Base-by-base conservation (phyloP, 1,284 basidiomycete genomes). In the Irpex sp. region DNA sequence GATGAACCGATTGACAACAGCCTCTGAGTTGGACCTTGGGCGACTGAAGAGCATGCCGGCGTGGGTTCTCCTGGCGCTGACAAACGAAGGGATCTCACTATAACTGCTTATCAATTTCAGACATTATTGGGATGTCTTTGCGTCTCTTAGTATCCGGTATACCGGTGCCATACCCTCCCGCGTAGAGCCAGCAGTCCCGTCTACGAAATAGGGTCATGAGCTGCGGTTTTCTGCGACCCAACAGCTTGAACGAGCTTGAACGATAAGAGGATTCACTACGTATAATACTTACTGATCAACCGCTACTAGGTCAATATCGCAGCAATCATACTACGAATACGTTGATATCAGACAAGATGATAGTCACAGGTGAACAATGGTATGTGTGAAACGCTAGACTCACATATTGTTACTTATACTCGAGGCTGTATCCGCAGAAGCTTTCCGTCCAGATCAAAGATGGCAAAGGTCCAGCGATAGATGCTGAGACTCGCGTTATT, bases 41-140 rank as follows among this genome's bases (percentile, higher is more conserved):
- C 9, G 8, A 57, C 1, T 9, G n/a, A 19, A 11, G 13, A 39
- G 50, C 47, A 61, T 54, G 19, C 61, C 63, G 51, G 37, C 36
- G 57, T 61, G 55, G 6, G 58, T 55, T 36, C 53, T 55, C 53
- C 53, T 47, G 37, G 59, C 62, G 56, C 59, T 61, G n/a, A 59
- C 59, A 21, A 63, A 47, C 19, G 59, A 63, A 53, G 15, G 5
- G 58, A 61, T 58, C 59, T 59, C 58, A 59, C 15, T 8, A 39
- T 9, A 1, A 39, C 21, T 58, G 57, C 49, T 47, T 56, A 19
- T 57, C 62, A 53, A 15, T 49, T 15, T 60, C 62, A 39, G 17
- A 3, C 17, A 54, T 61, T 5, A 53, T 61, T 39, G 9, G 43
- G 56, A 15, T 21, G 58, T 55, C 11, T 63, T 58, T 3, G 54